A percentile compares a stretch with the other conserved stretches of the same genome.
Conservation (phyloP, 2,329 filamentous ascomycete species). For the Ceratocystis variospora region DNA sequence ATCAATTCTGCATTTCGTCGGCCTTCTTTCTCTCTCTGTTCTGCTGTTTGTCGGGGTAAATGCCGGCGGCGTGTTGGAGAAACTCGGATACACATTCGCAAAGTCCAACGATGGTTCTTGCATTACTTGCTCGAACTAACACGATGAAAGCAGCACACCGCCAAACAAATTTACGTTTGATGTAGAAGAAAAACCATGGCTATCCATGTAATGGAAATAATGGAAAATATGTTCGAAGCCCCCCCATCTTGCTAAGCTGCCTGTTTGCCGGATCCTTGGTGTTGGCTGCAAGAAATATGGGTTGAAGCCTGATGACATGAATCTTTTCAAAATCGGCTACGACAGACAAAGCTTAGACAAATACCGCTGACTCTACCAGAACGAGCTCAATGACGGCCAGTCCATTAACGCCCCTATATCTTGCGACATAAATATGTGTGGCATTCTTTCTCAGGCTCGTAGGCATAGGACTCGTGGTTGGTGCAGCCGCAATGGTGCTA, state of each 20-base stretch:
- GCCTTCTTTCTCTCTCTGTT: neutral
- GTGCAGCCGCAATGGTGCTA: no score
- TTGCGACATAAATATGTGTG: no score
- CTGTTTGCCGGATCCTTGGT: neutral
- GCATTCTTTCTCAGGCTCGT: no score
- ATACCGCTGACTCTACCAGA: no score
- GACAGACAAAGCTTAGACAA: neutral
- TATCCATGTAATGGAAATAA: neutral
- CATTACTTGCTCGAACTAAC: neutral
- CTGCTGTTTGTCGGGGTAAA: neutral
- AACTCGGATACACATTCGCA: neutral
- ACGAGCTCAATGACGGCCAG: no score
- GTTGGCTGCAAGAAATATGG: neutral
- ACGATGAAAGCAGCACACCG: rapidly evolving
- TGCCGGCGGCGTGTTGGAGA: neutral
- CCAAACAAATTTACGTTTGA: neutral
- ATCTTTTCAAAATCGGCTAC: neutral
- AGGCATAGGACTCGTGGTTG: no score
- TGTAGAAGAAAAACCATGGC: neutral
- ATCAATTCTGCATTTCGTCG: neutral
- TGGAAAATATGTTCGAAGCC: neutral
- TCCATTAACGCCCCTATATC: no score
- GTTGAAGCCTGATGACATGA: neutral
- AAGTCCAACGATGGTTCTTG: neutral
- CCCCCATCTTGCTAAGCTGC: neutral